A percentile compares a stretch with the other conserved stretches of the same genome.
Evolutionary conservation across 805 yeast genomes (phyloP).

Genomic region (Starmerella vitae): DNA sequence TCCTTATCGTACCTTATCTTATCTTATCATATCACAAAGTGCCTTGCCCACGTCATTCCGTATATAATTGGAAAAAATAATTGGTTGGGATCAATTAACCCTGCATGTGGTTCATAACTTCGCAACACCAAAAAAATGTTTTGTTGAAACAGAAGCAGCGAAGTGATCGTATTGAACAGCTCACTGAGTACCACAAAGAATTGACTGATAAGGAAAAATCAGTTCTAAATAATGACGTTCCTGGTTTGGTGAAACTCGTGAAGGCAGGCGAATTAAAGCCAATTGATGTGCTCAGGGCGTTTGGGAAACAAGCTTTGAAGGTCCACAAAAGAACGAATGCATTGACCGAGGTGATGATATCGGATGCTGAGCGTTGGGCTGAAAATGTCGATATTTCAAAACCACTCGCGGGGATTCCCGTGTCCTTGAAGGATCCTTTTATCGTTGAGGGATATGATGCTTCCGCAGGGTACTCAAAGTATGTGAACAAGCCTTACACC

Average conservation of each 20-base stretch:
- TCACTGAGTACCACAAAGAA: slow-evolving; percentile 31
- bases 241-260: slow-evolving; percentile 33
- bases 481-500: slow-evolving; percentile 31
- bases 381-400: slow-evolving; percentile 40
- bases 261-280: slow-evolving; percentile 37
- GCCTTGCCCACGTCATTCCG: no score
- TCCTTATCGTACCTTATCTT: no score
- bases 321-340: slow-evolving; percentile 47
- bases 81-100: not conserved
- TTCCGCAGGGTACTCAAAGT: slow-evolving; percentile 37
- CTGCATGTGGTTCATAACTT: slow-evolving; percentile 3
- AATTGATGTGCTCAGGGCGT: slow-evolving; percentile 44
- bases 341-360: slow-evolving; percentile 47
- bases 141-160: slow-evolving; percentile 27
- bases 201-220: slow-evolving; percentile 26
- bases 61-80: no score
- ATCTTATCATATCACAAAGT: no score
- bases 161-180: slow-evolving; percentile 25
- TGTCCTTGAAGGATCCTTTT: slow-evolving; percentile 48
- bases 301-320: slow-evolving; percentile 48
- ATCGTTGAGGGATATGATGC: slow-evolving; percentile 39
- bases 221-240: slow-evolving; percentile 33
- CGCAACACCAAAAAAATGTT: slow-evolving; percentile 8
- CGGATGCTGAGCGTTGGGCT: slow-evolving; percentile 54
- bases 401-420: slow-evolving; percentile 51